Conservation (phyloP, 1,284 basidiomycete species). For the Schizophyllum commune region DNA sequence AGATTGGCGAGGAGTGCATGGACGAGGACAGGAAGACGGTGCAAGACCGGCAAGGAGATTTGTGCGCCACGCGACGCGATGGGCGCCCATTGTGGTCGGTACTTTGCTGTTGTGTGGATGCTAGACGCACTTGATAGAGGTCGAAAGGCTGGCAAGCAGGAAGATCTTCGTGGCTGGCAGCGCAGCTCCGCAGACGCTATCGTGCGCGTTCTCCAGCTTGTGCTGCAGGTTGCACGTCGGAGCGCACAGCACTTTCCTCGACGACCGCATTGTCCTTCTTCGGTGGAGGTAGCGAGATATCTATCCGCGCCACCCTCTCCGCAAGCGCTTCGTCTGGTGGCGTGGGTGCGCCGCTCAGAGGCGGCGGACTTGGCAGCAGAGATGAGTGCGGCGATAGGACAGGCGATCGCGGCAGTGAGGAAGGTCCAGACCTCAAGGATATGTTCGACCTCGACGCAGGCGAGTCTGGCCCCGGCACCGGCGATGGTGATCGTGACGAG, state of each 20-base stretch:
- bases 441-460: not conserved
- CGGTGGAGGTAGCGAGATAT: not conserved
- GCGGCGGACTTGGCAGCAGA: not conserved
- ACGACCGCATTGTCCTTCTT: not conserved
- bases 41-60: not conserved
- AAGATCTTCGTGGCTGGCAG: not conserved
- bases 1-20: not conserved
- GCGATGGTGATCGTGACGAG: constrained; percentile 35
- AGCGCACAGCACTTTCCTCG: not conserved
- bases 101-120: not conserved
- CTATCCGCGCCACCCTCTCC: not conserved
- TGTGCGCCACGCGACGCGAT: not conserved
- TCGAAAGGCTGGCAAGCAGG: not conserved
- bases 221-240: not conserved
- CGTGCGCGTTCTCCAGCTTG: not conserved
- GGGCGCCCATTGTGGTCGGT: not conserved
- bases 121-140: not conserved
- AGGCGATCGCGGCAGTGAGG: not conserved
- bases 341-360: not conserved
- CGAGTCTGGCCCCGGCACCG: constrained; percentile 7
- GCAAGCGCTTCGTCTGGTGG: not conserved
- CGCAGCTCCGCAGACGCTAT: not conserved
- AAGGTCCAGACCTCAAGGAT: not conserved
- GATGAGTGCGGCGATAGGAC: not conserved
- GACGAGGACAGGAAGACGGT: not conserved